Evolutionary conservation across 441 rosid genomes (phyloP), one percentile per base, ranked within the genome.

Genomic region (Aquilaria agallochum): DNA sequence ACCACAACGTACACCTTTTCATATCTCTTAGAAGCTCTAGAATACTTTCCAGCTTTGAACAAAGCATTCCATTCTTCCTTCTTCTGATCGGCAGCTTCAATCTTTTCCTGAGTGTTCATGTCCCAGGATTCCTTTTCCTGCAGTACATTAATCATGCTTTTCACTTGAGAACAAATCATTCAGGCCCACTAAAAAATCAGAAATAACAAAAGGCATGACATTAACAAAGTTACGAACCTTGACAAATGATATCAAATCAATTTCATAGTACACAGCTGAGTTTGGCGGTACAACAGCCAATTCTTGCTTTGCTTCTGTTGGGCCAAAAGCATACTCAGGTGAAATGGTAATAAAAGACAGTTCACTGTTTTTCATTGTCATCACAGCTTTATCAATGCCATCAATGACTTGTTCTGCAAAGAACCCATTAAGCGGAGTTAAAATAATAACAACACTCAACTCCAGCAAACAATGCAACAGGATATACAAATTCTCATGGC

Each of bases 101-200:
- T 79, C 74, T 92, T 90, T 72, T 86, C 95, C 11, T 64, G 66
- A 0, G 92, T 89, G 76, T 72, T 86, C 95, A 92, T 83, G 68
- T 92, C 95, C 98, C 98, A 92, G 0, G 96, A 86, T 57, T 89
- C 95, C 71, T 78, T 92, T 11, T 89, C 95, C 95, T 87, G 68
- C 31, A 0, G 27, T 20, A 20, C 27, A 20, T 20, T 20, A 20
- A 20, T 20, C 27, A 20, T 20, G 27, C 27, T 20, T 20, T 1
- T 20, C 27, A 20, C 27, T 0, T 20, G 27, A 20, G 27, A 20
- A 20, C 27, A 20, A 20, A 20, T 20, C 27, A 20, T 20, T 20
- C 27, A 20, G 27, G 27, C 27, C 27, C 27, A 20, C 27, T 20
- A 1, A 20, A 20, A 20, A 0, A 20, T 0, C 27, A 20, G 27